Base-by-base conservation (phyloP, 2,329 filamentous ascomycete species). In the Cercospora sesami region DNA sequence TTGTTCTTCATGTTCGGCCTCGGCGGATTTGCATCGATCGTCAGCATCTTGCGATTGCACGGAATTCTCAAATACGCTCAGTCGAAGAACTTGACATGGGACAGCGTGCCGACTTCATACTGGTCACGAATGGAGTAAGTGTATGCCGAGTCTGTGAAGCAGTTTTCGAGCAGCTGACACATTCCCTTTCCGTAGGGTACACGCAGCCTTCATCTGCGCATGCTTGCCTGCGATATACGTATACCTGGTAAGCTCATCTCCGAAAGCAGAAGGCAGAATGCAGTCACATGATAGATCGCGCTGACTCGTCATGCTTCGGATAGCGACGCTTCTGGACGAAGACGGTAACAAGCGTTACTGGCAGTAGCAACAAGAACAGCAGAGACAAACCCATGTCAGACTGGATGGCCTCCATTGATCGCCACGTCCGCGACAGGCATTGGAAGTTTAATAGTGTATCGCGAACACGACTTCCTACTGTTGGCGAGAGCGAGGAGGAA, bases 1-100 rank as follows among this genome's bases (percentile, higher is more conserved):
- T 14, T 68, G 16, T 68, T 69, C 65, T 31, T 68, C 45, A 69
- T 69, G 68, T 69, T 69, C 26, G 58, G 62, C 8, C 57, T 67
- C 5, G 68, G 68, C 18, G 67, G 64, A 26, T 63, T 68, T 33
- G 66, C 67, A 9, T 68, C 67, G n/a, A 63, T 71, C 23, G 61
- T 71, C 60, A 67, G 64, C 39, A 65, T 71, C 26, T 14, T 71
- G 39, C 67, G 69, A 18, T 48, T 71, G 3, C 64, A 69, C 30
- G 55, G 42, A 1, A 39, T 71, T 30, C 45, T 71, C n/a, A 57
- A 63, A 7, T 71, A 67, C 26, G 65, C 63, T 1, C 36, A 65
- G 28, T 53, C 51, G 33, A 59, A 59, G 21, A 68, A 71, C 31
- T 39, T 61, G 16, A 61, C 59, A 12, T 61, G 59, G 59, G 59